Evolutionary conservation across 2,329 filamentous ascomycete species (phyloP), one percentile per base, ranked within the genome.

Genomic region (Pseudocercospora eumusae): DNA sequence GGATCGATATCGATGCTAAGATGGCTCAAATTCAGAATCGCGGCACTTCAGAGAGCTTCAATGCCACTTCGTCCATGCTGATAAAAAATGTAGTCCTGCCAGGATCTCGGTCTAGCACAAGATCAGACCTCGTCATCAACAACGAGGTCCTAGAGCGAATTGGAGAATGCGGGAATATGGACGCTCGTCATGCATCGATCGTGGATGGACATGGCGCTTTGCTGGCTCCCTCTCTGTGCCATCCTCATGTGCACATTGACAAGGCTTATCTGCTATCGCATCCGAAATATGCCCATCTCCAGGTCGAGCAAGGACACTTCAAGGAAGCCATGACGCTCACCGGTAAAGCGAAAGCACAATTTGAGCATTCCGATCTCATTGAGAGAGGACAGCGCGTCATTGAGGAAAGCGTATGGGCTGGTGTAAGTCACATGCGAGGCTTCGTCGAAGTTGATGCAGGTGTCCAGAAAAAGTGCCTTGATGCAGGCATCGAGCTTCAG

Each of bases 231-330:
- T 80, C 82, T 8, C 80, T 91, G 2, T 90, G 87, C 66, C 89
- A 91, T 70, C 87, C 88, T 7, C 88, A 91, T 67, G 84, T 91
- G 56, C 89, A 91, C 70, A 79, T 91, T 27, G 89, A 91, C 74
- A 88, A 88, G 70, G 81, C 84, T 42, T 88, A 84, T 67, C 75
- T 88, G 27, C 78, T 88, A 9, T 84, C 79, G 20, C 80, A 85
- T 66, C 81, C 83, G 4, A 82, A 81, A 69, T 89, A 87, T 74
- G 76, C 80, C 1, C 82, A 88, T 67, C 78, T 90, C 13, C 80
- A 84, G 42, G 85, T 88, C 15, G 71, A 80, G 52, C 78, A 78
- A 3, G 88, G 89, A 45, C 81, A 84, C 33, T 91, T 91, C 73
- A 72, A 77, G 0, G 88, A 91, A 75, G 89, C 89, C 6, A 80